Base-by-base conservation (phyloP, 1,284 basidiomycete genomes). In the Sphagnurus paluster region DNA sequence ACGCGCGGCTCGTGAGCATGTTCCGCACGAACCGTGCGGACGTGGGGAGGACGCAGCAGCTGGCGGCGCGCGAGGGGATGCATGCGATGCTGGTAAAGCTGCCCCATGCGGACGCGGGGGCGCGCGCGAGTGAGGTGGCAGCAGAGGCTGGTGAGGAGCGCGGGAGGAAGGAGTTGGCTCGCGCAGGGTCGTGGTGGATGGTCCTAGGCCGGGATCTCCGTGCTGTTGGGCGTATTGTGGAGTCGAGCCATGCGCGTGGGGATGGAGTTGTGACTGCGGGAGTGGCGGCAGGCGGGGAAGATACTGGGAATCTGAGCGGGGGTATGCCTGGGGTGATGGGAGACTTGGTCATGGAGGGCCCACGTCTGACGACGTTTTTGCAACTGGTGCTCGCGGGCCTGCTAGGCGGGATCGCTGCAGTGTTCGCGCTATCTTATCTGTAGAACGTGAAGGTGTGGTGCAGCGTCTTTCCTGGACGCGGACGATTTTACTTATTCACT, bases 111-210 rank as follows among this genome's bases (percentile, higher is more conserved):
- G n/a, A 37, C 35, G 19, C n/a, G n/a, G n/a, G n/a, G n/a, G n/a
- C n/a, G n/a, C n/a, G n/a, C n/a, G n/a, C n/a, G n/a, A n/a, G n/a
- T n/a, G n/a, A 11, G 20, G 14, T 16, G 40, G 49, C 28, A 38
- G 25, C 19, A 29, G 26, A 23, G 35, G 26, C 13, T 34, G 33
- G 41, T 36, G 32, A 24, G 23, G 37, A 13, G 26, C 21, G 34
- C 33, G 29, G 7, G 5, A 30, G 8, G 42, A 38, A 23, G 28
- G 38, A 37, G 24, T 24, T 39, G 28, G 23, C 11, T 21, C 25
- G 3, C n/a, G 42, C 3, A 14, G 35, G 34, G 14, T 56, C 53
- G 14, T 56, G 53, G 55, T 57, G 52, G 57, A 36, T 57, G 37
- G 49, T 55, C 9, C 17, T 53, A 9, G 50, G 54, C 2, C 36